phyloP scores from a whole-genome alignment of 176 grass and related monocot species.

The Alopecurus myosuroides region DNA sequence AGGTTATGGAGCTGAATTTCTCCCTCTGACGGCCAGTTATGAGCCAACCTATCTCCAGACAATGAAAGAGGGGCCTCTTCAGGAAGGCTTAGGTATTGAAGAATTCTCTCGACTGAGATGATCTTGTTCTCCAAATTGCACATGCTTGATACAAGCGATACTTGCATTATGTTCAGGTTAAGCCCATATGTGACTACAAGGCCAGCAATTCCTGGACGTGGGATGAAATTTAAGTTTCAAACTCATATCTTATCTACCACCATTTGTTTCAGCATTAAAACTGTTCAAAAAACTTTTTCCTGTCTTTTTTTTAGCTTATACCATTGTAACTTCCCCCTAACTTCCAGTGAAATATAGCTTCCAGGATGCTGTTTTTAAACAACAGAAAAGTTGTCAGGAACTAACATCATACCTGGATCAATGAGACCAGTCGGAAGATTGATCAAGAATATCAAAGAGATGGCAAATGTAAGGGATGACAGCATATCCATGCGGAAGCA shows the following conservation, averaged over 20 bases:
- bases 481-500: constrained; percentile 13
- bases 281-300: not conserved
- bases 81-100: constrained; percentile 73
- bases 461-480: constrained; percentile 7
- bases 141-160: constrained; percentile 60
- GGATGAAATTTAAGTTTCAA: not conserved
- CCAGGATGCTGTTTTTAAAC: not conserved
- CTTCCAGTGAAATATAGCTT: not conserved
- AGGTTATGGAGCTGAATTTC: constrained; percentile 14
- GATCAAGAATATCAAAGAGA: constrained; percentile 10
- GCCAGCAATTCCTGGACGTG: constrained; percentile 6
- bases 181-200: constrained; percentile 66
- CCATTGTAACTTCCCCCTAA: not conserved
- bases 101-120: constrained; percentile 73
- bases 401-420: not conserved
- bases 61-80: not conserved
- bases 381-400: not conserved
- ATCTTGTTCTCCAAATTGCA: constrained; percentile 76
- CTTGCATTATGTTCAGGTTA: constrained; percentile 77
- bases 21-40: not conserved
- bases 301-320: not conserved
- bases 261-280: not conserved
- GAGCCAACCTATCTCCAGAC: not conserved
- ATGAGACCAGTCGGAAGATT: not conserved
- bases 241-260: not conserved